Base-by-base conservation (phyloP, 371 early-diverging fungal species). In the Polyrhizophydium stewartii region DNA sequence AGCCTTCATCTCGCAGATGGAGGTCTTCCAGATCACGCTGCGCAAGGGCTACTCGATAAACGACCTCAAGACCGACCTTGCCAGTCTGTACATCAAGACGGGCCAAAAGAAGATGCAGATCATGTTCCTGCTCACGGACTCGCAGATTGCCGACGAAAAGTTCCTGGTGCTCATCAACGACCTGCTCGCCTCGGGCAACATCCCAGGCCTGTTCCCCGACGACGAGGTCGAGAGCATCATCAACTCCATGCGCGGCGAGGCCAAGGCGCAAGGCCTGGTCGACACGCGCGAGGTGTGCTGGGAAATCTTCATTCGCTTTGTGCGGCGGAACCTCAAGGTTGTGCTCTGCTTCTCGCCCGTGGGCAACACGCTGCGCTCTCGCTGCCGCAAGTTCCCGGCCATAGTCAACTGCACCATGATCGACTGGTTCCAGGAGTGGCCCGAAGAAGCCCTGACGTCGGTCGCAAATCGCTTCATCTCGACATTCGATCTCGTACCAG, bases 381-480 rank as follows among this genome's bases (percentile, higher is more conserved):
- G 84, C 16, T 81, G 83, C 69, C 58, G 84, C 41, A 85, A 82
- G 64, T 85, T 85, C 73, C 85, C 85, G 0, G 83, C 82, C 7
- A 78, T 85, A 52, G 81, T 83, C 30, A 85, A 82, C 65, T 73
- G 76, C 58, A 85, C 83, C 2, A 76, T 74, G 65, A 83, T 85
- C 56, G 83, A 85, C 68, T 83, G 85, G 85, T 85, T 85, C 78
- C 77, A 77, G 40, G 78, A 79, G 56, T 84, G 82, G 82, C 85
- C 82, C 7, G 77, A 82, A 40, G 83, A 85, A 59, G 85, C 85
- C 10, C 64, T 85, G 56, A 67, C 62, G 49, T 79, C 82, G 62
- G 85, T 85, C 21, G 84, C 84, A 1, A 76, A 70, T 13, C 59
- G 84, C 27, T 83, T 85, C 62, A 77, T 85, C 50, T 68, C 76